Percentiles rank a stretch among this genome's conserved stretches.
Evolutionary conservation across 345 rosid species (phyloP).

Genomic region (Arabis hirsuta): DNA sequence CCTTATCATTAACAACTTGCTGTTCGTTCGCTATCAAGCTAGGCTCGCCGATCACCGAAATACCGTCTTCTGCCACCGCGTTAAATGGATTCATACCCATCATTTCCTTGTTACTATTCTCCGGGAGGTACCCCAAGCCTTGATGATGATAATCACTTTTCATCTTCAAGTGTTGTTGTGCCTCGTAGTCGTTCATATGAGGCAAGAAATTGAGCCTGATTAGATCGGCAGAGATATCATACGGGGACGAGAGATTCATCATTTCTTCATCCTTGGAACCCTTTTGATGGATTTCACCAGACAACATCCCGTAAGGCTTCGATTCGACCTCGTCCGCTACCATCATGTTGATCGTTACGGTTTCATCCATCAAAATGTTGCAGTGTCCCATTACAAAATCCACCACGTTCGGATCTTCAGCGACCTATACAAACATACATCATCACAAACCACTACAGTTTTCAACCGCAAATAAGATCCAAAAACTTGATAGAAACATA

Average conservation of each 20-base stretch:
- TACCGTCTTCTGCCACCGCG: slow-evolving; percentile 42
- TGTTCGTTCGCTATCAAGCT: slow-evolving; percentile 42
- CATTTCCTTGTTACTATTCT: slow-evolving; percentile 38
- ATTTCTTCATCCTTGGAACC: slow-evolving; percentile 44
- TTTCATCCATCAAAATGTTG: slow-evolving; percentile 55
- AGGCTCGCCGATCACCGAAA: slow-evolving; percentile 52
- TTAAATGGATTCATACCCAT: slow-evolving; percentile 43
- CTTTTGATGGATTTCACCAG: slow-evolving; percentile 35
- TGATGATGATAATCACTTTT: slow-evolving; percentile 45
- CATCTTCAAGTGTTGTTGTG: slow-evolving; percentile 42
- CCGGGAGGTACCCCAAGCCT: slow-evolving; percentile 40
- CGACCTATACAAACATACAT: slow-evolving; percentile 49
- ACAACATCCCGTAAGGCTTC: slow-evolving; percentile 39
- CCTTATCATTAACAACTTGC: slow-evolving; percentile 52
- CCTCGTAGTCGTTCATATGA: slow-evolving; percentile 47
- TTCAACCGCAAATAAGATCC: neutral
- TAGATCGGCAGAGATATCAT: slow-evolving; percentile 50
- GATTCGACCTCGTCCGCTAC: slow-evolving; percentile 44
- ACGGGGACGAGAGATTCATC: slow-evolving; percentile 49
- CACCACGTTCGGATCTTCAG: slow-evolving; percentile 71
- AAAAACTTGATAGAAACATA: slow-evolving; percentile 32
- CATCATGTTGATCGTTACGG: slow-evolving; percentile 38
- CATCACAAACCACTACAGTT: slow-evolving; percentile 3
- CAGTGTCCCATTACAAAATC: slow-evolving; percentile 67
- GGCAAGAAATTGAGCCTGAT: slow-evolving; percentile 57